Percentiles rank a stretch among this genome's conserved stretches.
These are phyloP conservation scores for Lignosus rhinocerotis DNA, from an alignment of 1,284 basidiomycete genomes.

Conservation along the genomic window DNA sequence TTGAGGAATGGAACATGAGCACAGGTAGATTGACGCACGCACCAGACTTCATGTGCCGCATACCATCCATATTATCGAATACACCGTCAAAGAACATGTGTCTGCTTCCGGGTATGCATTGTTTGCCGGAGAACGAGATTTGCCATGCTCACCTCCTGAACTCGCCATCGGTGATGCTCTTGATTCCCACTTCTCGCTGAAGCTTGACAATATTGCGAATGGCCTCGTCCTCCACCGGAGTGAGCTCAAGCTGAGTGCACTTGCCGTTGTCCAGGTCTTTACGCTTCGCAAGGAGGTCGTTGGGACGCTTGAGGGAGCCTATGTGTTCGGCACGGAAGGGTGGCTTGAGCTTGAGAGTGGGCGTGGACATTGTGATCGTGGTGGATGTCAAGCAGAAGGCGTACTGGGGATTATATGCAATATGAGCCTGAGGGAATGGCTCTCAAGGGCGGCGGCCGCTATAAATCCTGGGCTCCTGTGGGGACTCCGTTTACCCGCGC, in stretches of 20 bases:
- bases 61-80: slow-evolving; percentile 64
- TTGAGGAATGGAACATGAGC: slow-evolving; percentile 7
- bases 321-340: slow-evolving; percentile 46
- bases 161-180: slow-evolving; percentile 52
- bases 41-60: slow-evolving; percentile 57
- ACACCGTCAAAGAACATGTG: slow-evolving; percentile 60
- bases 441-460: slow-evolving; percentile 18
- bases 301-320: slow-evolving; percentile 49
- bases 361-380: slow-evolving; percentile 14
- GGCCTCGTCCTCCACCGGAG: slow-evolving; percentile 45
- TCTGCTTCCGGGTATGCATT: slow-evolving; percentile 39
- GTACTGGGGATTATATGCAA: not conserved
- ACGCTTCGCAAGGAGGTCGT: slow-evolving; percentile 42
- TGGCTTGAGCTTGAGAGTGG: slow-evolving; percentile 31
- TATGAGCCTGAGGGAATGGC: slow-evolving; percentile 3
- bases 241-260: slow-evolving; percentile 38
- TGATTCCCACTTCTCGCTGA: slow-evolving; percentile 43
- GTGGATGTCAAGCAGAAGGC: not conserved
- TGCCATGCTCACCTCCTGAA: slow-evolving; percentile 36
- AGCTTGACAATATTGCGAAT: slow-evolving; percentile 44
- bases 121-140: not conserved
- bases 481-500: slow-evolving; percentile 12
- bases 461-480: slow-evolving; percentile 6
- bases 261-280: slow-evolving; percentile 36
- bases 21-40: slow-evolving; percentile 23